Conservation (phyloP, 139 green algal species). For the Mesotaenium endlicherianum region DNA sequence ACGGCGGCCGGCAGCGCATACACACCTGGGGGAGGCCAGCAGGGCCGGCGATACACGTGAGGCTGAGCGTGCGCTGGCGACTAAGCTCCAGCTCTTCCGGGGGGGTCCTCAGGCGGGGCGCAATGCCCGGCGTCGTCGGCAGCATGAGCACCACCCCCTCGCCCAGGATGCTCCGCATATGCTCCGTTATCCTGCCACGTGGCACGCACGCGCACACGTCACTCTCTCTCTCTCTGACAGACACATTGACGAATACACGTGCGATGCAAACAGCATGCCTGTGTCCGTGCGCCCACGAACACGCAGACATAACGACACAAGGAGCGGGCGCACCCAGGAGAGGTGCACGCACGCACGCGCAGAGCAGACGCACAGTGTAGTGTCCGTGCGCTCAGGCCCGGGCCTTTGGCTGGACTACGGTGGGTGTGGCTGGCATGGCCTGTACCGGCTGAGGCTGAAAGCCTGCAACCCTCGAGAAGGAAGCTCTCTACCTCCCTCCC, state of each 20-base stretch:
- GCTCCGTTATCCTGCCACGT: conserved; percentile 48
- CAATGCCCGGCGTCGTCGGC: conserved; percentile 71
- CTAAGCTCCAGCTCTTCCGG: conserved; percentile 65
- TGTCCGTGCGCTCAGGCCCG: too few species aligned
- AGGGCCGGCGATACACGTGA: conserved; percentile 80
- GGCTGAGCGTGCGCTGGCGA: conserved; percentile 62
- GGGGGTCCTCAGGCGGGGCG: conserved; percentile 56
- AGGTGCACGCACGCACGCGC: too few species aligned
- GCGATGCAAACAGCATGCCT: not conserved
- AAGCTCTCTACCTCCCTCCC: too few species aligned
- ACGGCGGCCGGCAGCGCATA: not conserved
- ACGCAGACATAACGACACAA: too few species aligned
- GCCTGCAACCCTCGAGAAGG: too few species aligned
- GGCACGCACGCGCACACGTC: not conserved
- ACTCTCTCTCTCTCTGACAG: not conserved
- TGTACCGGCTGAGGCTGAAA: too few species aligned
- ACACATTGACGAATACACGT: not conserved
- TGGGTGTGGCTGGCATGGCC: too few species aligned
- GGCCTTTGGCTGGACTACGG: too few species aligned
- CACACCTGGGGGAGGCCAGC: conserved; percentile 79
- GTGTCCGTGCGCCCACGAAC: not conserved
- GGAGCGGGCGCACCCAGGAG: too few species aligned
- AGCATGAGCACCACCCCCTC: conserved; percentile 66
- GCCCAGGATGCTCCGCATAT: conserved; percentile 66
- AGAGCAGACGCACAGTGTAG: too few species aligned